phyloP scores from a whole-genome alignment of 2,329 filamentous ascomycete genomes.

The Verticillium tricorpus region DNA sequence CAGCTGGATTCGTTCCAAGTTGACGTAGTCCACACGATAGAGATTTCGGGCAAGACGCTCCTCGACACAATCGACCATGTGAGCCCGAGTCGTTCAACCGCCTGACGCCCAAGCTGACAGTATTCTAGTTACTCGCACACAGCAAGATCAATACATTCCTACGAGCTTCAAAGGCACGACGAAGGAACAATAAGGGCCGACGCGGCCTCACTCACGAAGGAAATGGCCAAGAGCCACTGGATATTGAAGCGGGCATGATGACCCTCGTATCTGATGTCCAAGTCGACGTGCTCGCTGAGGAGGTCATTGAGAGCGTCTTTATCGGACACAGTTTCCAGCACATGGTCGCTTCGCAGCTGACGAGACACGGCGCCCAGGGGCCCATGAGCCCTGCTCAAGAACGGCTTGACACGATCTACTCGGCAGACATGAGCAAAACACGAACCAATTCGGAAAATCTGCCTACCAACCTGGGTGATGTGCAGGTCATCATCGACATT shows the following conservation, averaged over 20 bases:
- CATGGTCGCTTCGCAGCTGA: conserved; percentile 19
- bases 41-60: conserved; percentile 42
- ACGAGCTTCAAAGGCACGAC: conserved; percentile 9
- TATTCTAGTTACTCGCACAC: conserved; percentile 34
- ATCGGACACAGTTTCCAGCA: conserved; percentile 31
- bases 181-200: conserved; percentile 13
- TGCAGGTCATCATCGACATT: conserved; percentile 45
- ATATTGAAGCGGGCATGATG: conserved; percentile 18
- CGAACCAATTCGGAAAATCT: conserved; percentile 6
- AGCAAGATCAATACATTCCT: conserved; percentile 43
- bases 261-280: conserved; percentile 26
- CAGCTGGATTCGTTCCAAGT: conserved; percentile 34
- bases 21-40: conserved; percentile 40
- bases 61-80: conserved; percentile 46
- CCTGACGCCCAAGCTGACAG: background rate
- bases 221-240: conserved; percentile 1
- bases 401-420: conserved; percentile 12
- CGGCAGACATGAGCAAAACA: conserved; percentile 6
- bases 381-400: conserved; percentile 11
- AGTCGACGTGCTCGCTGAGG: conserved; percentile 27
- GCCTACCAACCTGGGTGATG: conserved; percentile 15
- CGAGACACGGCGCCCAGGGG: conserved; percentile 22
- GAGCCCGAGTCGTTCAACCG: background rate
- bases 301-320: conserved; percentile 34
- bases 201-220: conserved; percentile 5